Percentiles rank a stretch among this genome's conserved stretches.
These are phyloP conservation scores for Penicillium brevicompactum DNA, from an alignment of 2,329 filamentous ascomycete species.

Conservation along the genomic window DNA sequence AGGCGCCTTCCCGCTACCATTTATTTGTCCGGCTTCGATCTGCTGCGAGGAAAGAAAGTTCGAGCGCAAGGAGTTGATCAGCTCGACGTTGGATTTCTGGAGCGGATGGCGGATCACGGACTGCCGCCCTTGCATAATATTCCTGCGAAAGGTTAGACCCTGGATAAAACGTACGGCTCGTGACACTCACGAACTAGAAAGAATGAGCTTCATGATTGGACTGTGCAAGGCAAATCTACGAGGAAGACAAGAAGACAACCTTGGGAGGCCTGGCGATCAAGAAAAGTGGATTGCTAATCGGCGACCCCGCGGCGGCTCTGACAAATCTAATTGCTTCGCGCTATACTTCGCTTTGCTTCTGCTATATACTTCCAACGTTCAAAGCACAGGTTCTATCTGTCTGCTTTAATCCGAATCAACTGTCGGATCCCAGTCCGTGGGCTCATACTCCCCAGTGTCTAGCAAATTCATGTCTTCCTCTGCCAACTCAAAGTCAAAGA, in stretches of 20 bases:
- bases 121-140: conserved; percentile 82
- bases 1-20: conserved; percentile 9
- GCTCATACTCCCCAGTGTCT: conserved; percentile 58
- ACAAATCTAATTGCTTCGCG: conserved; percentile 19
- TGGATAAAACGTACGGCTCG: conserved; percentile 3
- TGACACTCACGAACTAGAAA: conserved; percentile 75
- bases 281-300: conserved; percentile 1
- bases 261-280: background rate
- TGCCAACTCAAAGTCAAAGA: conserved; percentile 64
- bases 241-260: background rate
- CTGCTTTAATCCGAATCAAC: conserved; percentile 32
- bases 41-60: conserved; percentile 78
- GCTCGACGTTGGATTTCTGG: conserved; percentile 87
- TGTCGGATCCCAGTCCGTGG: conserved; percentile 61
- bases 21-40: conserved; percentile 41
- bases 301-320: conserved; percentile 11
- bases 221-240: conserved; percentile 44
- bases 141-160: conserved; percentile 50
- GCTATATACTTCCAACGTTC: background rate
- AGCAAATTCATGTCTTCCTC: conserved; percentile 60
- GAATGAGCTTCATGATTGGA: conserved; percentile 71
- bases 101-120: conserved; percentile 80
- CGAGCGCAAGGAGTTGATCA: conserved; percentile 81
- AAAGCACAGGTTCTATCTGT: background rate
- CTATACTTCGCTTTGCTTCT: background rate